A percentile compares a stretch with the other conserved stretches of the same genome.
These are phyloP conservation scores for Backusella tuberculispora DNA, from an alignment of 192 early-diverging fungal genomes.

Conservation along the genomic window DNA sequence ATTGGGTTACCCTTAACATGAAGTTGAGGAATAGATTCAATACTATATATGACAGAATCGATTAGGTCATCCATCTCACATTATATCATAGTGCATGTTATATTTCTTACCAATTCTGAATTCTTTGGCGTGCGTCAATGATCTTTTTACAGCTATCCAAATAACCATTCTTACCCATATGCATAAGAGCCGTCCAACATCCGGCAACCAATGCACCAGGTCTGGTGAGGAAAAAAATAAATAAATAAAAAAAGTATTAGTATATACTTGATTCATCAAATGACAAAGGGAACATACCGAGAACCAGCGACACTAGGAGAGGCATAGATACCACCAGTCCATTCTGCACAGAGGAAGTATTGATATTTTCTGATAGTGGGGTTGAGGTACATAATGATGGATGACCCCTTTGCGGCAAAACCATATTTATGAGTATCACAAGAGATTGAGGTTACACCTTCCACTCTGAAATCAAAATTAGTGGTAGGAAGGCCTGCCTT, in stretches of 20 bases:
- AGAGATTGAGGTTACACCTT: constrained; percentile 93
- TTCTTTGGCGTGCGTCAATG: constrained; percentile 69
- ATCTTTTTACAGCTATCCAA: constrained; percentile 81
- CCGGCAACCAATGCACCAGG: constrained; percentile 94
- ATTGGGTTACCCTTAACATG: constrained; percentile 84
- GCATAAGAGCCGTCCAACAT: constrained; percentile 93
- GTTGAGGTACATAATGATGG: constrained; percentile 88
- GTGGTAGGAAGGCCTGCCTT: constrained; percentile 88
- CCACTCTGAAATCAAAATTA: constrained; percentile 86
- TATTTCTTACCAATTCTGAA: constrained; percentile 62
- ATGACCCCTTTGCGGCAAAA: constrained; percentile 98
- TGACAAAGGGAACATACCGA: constrained; percentile 42
- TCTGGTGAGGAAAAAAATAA: constrained; percentile 34
- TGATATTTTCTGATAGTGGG: constrained; percentile 85
- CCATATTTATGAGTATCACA: constrained; percentile 99
- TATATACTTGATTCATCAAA: background rate
- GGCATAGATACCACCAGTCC: constrained; percentile 96
- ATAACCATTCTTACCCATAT: constrained; percentile 88
- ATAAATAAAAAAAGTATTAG: background rate
- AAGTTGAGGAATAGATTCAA: constrained; percentile 62
- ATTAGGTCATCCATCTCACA: background rate
- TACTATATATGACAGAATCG: constrained; percentile 34
- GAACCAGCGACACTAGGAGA: constrained; percentile 92
- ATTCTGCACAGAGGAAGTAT: constrained; percentile 90
- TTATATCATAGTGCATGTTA: background rate